These are phyloP conservation scores for Tricholoma sp. DNA, from an alignment of 768 basidiomycete species.

Conservation along the genomic window DNA sequence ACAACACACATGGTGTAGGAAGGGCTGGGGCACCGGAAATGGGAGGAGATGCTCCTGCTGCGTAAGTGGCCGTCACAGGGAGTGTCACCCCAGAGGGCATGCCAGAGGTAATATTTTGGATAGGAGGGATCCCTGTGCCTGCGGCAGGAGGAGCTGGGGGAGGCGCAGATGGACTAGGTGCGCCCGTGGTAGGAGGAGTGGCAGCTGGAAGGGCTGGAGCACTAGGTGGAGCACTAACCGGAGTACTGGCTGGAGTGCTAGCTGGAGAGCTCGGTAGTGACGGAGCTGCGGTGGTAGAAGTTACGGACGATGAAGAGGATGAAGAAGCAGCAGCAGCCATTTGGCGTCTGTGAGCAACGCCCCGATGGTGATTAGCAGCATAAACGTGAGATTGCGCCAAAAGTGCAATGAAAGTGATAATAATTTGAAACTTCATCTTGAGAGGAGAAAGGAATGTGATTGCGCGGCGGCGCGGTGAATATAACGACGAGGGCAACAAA, in stretches of 20 bases:
- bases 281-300: not conserved
- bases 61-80: constrained; percentile 45
- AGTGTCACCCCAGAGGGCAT: constrained; percentile 52
- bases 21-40: constrained; percentile 61
- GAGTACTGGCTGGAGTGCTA: not conserved
- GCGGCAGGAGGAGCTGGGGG: constrained; percentile 37
- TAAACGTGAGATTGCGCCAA: constrained; percentile 20
- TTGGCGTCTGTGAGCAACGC: constrained; percentile 36
- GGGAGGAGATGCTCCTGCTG: constrained; percentile 57
- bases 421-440: constrained; percentile 12
- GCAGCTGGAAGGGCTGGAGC: not conserved
- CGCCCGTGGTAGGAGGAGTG: constrained; percentile 8
- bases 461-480: constrained; percentile 11
- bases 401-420: constrained; percentile 11
- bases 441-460: constrained; percentile 13
- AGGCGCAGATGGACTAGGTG: constrained; percentile 32
- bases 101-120: constrained; percentile 55
- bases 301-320: not conserved
- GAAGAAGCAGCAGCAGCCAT: constrained; percentile 7
- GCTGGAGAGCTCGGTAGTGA: not conserved
- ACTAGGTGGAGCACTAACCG: not conserved
- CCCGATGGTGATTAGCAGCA: constrained; percentile 16
- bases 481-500: constrained; percentile 3
- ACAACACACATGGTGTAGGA: constrained; percentile 53
- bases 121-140: constrained; percentile 49